These are phyloP conservation scores for Agrocybe chaxingu DNA, from an alignment of 768 basidiomycete species.

Conservation along the genomic window DNA sequence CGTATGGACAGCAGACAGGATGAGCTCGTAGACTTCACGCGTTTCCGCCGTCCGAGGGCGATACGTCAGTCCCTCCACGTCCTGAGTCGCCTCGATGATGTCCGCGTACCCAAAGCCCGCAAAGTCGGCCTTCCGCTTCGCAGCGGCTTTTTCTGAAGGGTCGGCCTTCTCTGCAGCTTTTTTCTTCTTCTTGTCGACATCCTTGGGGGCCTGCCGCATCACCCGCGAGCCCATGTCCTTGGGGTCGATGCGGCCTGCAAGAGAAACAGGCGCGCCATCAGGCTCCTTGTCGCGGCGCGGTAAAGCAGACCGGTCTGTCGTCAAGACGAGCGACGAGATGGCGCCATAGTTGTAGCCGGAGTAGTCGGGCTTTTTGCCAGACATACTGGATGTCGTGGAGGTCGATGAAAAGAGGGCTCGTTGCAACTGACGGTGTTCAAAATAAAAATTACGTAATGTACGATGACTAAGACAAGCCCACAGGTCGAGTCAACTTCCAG, in stretches of 20 bases:
- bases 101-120: conserved; percentile 80
- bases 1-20: conserved; percentile 78
- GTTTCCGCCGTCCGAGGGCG: conserved; percentile 94
- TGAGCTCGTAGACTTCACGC: conserved; percentile 89
- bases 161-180: conserved; percentile 65
- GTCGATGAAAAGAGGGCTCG: neutral
- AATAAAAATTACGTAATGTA: too few relatives aligned
- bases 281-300: conserved; percentile 93
- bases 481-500: too few relatives aligned
- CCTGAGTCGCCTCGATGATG: conserved; percentile 91
- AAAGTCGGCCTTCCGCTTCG: conserved; percentile 61
- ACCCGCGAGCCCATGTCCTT: conserved; percentile 94
- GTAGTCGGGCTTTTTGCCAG: conserved; percentile 65
- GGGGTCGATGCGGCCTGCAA: conserved; percentile 86
- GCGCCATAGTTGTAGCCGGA: conserved; percentile 95
- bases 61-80: conserved; percentile 90
- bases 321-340: conserved; percentile 91
- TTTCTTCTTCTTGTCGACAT: conserved; percentile 92
- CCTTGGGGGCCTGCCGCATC: conserved; percentile 77
- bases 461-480: too few relatives aligned
- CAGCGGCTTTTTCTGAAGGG: conserved; percentile 48
- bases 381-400: conserved; percentile 19
- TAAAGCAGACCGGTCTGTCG: conserved; percentile 79
- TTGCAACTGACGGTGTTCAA: too few relatives aligned
- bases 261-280: conserved; percentile 91